Percentiles rank a stretch among this genome's conserved stretches.
Evolutionary conservation across 2,329 filamentous ascomycete genomes (phyloP).

Genomic region (Ophiostoma triangulosporum): DNA sequence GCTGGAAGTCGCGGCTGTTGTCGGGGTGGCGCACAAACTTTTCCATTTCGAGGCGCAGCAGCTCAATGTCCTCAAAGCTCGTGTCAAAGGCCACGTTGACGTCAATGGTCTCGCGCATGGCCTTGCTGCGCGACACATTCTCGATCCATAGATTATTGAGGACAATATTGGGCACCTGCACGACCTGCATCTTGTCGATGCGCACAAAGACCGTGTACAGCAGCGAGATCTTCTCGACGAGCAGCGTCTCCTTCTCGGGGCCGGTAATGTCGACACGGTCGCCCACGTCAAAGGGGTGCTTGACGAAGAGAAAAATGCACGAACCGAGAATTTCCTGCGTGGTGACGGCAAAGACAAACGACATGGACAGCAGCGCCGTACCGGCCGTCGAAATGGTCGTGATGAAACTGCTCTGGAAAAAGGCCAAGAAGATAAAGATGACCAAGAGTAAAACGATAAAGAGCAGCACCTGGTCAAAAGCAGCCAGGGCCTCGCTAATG

Average conservation of each 20-base stretch:
- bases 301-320: constrained; percentile 97
- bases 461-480: constrained; percentile 75
- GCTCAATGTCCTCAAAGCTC: constrained; percentile 75
- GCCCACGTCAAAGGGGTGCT: constrained; percentile 93
- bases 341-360: constrained; percentile 87
- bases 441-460: constrained; percentile 69
- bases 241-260: constrained; percentile 45
- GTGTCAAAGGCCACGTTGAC: constrained; percentile 79
- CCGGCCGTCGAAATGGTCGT: constrained; percentile 80
- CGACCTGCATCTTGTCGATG: constrained; percentile 66
- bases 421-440: constrained; percentile 77
- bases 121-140: constrained; percentile 79
- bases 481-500: constrained; percentile 84
- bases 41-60: constrained; percentile 73
- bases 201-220: constrained; percentile 86
- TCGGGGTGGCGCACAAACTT: constrained; percentile 70
- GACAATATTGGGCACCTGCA: constrained; percentile 78
- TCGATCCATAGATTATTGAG: constrained; percentile 92
- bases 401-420: constrained; percentile 75
- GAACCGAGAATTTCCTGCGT: constrained; percentile 93
- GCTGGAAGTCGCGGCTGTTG: constrained; percentile 82
- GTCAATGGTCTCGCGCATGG: constrained; percentile 76
- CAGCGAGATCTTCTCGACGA: constrained; percentile 88
- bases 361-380: constrained; percentile 85
- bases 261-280: constrained; percentile 74